Conservation (phyloP, 345 rosid species). For the Cardiospermum halicacabum region DNA sequence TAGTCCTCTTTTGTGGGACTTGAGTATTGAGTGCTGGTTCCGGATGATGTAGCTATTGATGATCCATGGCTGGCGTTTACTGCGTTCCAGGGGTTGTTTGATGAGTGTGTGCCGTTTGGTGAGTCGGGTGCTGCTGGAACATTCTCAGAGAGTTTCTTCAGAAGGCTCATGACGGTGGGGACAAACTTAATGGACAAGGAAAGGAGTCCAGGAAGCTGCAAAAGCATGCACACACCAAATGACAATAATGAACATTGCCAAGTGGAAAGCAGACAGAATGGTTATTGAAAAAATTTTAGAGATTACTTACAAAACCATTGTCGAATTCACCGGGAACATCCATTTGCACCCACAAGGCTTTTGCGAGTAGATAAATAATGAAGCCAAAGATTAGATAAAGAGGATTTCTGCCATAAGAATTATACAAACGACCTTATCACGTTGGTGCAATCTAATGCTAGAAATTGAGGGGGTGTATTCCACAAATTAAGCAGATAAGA, state of each 20-base stretch:
- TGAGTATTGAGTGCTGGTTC: conserved; percentile 30
- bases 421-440: conserved; percentile 7
- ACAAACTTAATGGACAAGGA: conserved; percentile 76
- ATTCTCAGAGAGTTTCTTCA: conserved; percentile 70
- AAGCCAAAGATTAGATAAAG: conserved; percentile 68
- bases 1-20: conserved; percentile 54
- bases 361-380: conserved; percentile 58
- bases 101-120: conserved; percentile 29
- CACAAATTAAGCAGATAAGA: background rate
- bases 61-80: conserved; percentile 34
- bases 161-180: conserved; percentile 90
- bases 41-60: conserved; percentile 46
- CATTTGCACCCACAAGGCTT: conserved; percentile 96
- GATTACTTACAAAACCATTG: conserved; percentile 86
- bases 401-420: conserved; percentile 74
- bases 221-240: conserved; percentile 12
- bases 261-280: background rate
- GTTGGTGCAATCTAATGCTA: background rate
- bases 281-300: background rate
- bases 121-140: conserved; percentile 61
- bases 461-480: conserved; percentile 3
- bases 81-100: conserved; percentile 38
- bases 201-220: conserved; percentile 84
- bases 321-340: conserved; percentile 83
- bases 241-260: background rate